Conservation (phyloP, 2,329 filamentous ascomycete species). For the Trichoderma simmonsii region DNA sequence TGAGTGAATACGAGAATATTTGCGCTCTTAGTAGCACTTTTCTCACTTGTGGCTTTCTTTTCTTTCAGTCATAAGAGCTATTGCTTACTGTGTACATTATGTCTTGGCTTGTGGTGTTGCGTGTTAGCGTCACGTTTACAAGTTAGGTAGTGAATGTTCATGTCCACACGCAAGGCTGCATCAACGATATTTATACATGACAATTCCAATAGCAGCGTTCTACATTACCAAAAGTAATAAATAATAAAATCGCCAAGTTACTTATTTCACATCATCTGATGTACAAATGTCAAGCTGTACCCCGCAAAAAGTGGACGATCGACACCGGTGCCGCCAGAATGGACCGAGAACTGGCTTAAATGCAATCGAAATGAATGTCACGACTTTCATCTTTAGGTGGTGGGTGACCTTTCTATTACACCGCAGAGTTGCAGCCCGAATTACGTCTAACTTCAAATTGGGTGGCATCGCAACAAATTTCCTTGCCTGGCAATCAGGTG, state of each 20-base stretch:
- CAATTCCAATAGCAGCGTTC: background rate
- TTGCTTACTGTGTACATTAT: background rate
- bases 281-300: background rate
- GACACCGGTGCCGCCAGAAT: conserved; percentile 10
- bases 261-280: background rate
- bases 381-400: background rate
- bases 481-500: background rate
- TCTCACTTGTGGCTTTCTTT: background rate
- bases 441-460: background rate
- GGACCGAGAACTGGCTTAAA: background rate
- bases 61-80: background rate
- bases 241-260: background rate
- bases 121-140: background rate
- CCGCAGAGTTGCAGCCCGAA: background rate
- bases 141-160: too few species aligned
- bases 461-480: background rate
- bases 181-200: background rate
- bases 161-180: background rate
- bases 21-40: background rate
- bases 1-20: background rate
- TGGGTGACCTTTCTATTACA: background rate
- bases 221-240: background rate
- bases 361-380: background rate
- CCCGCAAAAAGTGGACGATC: conserved; percentile 19
- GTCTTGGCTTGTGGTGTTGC: background rate